Evolutionary conservation across 2,329 filamentous ascomycete genomes (phyloP).

Genomic region (Westerdykella ornata): DNA sequence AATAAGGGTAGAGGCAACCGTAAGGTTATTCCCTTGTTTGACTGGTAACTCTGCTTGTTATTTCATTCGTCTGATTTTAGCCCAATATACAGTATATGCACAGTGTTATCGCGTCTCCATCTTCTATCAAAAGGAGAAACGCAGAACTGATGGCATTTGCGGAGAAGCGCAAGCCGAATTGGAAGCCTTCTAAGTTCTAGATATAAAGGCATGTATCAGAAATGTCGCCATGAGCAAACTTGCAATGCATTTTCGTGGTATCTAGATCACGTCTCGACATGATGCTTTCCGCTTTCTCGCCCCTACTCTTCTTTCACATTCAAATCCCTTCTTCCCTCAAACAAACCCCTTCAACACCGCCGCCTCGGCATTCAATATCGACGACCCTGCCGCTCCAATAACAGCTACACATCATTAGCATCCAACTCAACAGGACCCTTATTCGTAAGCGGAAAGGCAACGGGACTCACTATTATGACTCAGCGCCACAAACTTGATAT

Average conservation of each 20-base stretch:
- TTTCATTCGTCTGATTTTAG: no score
- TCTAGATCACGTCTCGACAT: not conserved
- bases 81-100: no score
- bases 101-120: no score
- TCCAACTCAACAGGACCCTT: not conserved
- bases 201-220: not conserved
- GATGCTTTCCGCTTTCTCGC: no score
- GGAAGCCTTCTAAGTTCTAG: no score
- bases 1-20: no score
- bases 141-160: no score
- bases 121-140: no score
- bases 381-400: slow-evolving; percentile 92
- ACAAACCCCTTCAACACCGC: slow-evolving; percentile 83
- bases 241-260: slow-evolving; percentile 5
- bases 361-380: slow-evolving; percentile 89
- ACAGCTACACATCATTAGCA: slow-evolving; percentile 51
- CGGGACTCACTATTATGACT: slow-evolving; percentile 64
- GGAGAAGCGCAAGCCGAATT: no score
- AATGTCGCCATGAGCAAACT: not conserved
- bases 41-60: no score
- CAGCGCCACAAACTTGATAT: slow-evolving; percentile 88
- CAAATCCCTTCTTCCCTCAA: slow-evolving; percentile 9
- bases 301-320: not conserved
- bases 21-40: no score
- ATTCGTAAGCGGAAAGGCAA: slow-evolving; percentile 18